These are phyloP conservation scores for Boletus eberwhitei DNA, from an alignment of 768 basidiomycete species.

Conservation along the genomic window DNA sequence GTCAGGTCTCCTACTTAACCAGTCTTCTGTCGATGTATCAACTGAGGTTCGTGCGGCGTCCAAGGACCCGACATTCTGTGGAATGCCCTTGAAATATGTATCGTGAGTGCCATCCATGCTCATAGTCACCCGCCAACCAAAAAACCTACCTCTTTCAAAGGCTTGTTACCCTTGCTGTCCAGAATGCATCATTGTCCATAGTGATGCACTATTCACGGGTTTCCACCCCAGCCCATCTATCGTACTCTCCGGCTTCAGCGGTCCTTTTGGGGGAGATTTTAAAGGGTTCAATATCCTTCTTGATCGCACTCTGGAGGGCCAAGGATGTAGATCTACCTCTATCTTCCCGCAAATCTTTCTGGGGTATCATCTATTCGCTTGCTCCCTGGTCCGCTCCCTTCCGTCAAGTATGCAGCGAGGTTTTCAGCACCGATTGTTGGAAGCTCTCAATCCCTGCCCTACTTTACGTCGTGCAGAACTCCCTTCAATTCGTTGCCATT, in stretches of 20 bases:
- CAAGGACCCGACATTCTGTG: slow-evolving; percentile 55
- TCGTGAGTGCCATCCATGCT: slow-evolving; percentile 49
- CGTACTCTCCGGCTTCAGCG: slow-evolving; percentile 93
- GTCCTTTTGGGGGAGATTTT: slow-evolving; percentile 93
- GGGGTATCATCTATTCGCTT: slow-evolving; percentile 34
- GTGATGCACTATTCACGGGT: slow-evolving; percentile 99
- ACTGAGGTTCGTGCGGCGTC: slow-evolving; percentile 24
- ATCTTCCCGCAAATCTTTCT: slow-evolving; percentile 40
- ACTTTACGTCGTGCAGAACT: slow-evolving; percentile 95
- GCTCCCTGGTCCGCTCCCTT: slow-evolving; percentile 50
- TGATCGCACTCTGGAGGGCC: slow-evolving; percentile 68
- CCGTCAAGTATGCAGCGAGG: slow-evolving; percentile 57
- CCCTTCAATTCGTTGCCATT: slow-evolving; percentile 95
- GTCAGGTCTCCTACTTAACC: slow-evolving; percentile 34
- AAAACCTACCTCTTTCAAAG: slow-evolving; percentile 33
- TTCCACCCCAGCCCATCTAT: slow-evolving; percentile 67
- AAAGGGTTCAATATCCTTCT: slow-evolving; percentile 88
- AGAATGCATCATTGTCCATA: slow-evolving; percentile 93
- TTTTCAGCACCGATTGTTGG: slow-evolving; percentile 95
- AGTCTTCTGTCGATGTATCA: slow-evolving; percentile 32
- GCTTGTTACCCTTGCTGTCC: slow-evolving; percentile 83
- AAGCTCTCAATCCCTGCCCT: slow-evolving; percentile 96
- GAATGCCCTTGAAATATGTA: slow-evolving; percentile 75
- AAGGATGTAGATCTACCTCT: slow-evolving; percentile 42
- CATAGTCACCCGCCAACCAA: not conserved